Percentiles rank a stretch among this genome's conserved stretches.
phyloP scores from a whole-genome alignment of 371 early-diverging fungal genomes.

The Zancudomyces culisetae region DNA sequence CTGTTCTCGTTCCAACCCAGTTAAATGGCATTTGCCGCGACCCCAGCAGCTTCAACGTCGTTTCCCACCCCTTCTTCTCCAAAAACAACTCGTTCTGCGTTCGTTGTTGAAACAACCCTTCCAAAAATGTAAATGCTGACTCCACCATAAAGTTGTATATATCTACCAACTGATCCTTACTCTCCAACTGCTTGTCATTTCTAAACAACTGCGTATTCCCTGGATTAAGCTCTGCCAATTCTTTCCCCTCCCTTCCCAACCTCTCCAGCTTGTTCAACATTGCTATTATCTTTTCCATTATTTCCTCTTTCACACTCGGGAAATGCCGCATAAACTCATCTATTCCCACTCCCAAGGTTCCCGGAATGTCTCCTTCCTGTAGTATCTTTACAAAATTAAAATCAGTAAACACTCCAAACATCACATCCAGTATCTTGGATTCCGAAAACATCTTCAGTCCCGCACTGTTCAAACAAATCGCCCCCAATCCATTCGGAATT shows the following conservation, averaged over 20 bases:
- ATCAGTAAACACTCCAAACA: slow-evolving; percentile 56
- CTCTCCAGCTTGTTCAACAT: slow-evolving; percentile 30
- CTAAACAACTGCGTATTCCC: slow-evolving; percentile 23
- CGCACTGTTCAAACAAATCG: slow-evolving; percentile 71
- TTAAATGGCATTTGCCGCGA: slow-evolving; percentile 22
- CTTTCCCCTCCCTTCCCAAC: slow-evolving; percentile 18
- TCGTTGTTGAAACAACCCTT: slow-evolving; percentile 23
- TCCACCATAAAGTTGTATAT: slow-evolving; percentile 26
- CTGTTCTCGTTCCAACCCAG: slow-evolving; percentile 20
- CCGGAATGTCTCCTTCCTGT: slow-evolving; percentile 62
- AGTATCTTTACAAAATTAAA: slow-evolving; percentile 54
- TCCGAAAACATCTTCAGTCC: slow-evolving; percentile 69
- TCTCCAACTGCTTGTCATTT: slow-evolving; percentile 5
- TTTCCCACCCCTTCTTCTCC: slow-evolving; percentile 20
- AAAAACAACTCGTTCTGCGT: slow-evolving; percentile 19
- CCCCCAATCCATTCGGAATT: slow-evolving; percentile 85
- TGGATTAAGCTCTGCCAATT: slow-evolving; percentile 11
- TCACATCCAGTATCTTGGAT: slow-evolving; percentile 45
- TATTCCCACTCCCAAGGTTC: slow-evolving; percentile 60
- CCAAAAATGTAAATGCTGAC: slow-evolving; percentile 22
- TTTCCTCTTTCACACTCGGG: slow-evolving; percentile 47
- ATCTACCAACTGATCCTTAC: slow-evolving; percentile 13
- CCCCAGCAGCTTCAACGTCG: slow-evolving; percentile 12
- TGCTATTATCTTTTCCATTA: slow-evolving; percentile 45
- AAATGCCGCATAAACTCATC: slow-evolving; percentile 95